These are phyloP conservation scores for Cordyceps javanica DNA, from an alignment of 2,329 filamentous ascomycete genomes.

Conservation along the genomic window DNA sequence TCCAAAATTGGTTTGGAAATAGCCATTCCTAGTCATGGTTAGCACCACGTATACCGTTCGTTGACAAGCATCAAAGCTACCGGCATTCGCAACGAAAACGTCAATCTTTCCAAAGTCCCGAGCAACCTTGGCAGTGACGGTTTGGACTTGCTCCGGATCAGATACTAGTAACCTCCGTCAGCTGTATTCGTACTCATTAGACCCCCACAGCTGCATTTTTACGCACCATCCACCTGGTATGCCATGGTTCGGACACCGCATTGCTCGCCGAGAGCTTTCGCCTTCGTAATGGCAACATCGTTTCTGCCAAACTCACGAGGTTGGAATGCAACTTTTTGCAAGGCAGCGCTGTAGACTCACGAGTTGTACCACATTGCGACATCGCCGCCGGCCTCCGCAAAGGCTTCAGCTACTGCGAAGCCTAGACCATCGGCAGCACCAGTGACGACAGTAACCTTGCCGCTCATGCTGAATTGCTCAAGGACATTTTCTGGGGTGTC, in stretches of 20 bases:
- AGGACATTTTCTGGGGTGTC: constrained; percentile 36
- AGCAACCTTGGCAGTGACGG: constrained; percentile 28
- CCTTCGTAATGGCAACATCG: constrained; percentile 29
- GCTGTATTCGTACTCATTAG: background rate
- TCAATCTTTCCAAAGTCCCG: constrained; percentile 37
- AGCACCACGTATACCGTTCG: background rate
- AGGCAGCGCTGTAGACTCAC: background rate
- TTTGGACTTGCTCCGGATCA: constrained; percentile 29
- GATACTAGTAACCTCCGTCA: constrained; percentile 28
- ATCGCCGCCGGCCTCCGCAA: constrained; percentile 38
- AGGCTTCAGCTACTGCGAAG: constrained; percentile 35
- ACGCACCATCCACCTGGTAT: background rate
- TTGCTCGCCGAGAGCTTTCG: constrained; percentile 21
- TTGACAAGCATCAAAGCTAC: constrained; percentile 17
- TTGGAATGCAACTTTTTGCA: no score
- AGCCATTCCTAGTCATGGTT: constrained; percentile 32
- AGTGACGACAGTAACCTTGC: constrained; percentile 36
- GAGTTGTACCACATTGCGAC: constrained; percentile 30
- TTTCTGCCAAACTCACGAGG: constrained; percentile 25
- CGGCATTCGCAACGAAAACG: constrained; percentile 38
- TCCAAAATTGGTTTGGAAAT: constrained; percentile 51
- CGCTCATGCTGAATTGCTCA: constrained; percentile 36
- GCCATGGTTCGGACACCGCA: constrained; percentile 26
- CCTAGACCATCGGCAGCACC: constrained; percentile 42
- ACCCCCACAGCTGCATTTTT: no score